Conservation (phyloP, 1,139 yeast genomes). For the Diutina mesorugosa region DNA sequence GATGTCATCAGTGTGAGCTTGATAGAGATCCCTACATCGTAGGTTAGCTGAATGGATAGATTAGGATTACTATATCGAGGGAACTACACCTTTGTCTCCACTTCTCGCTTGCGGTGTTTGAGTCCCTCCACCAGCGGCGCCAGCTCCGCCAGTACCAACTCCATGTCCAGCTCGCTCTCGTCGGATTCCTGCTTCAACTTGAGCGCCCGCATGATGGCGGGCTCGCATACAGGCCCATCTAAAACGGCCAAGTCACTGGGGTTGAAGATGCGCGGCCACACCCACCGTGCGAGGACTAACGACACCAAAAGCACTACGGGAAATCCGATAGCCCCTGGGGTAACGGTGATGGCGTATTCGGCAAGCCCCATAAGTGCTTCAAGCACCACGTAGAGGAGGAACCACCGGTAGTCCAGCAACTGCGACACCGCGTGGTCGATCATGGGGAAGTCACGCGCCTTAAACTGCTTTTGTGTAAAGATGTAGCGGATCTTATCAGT, state of each 20-base stretch:
- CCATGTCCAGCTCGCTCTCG: not conserved
- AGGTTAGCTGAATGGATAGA: too few relatives aligned
- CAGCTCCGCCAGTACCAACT: not conserved
- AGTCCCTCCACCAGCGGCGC: not conserved
- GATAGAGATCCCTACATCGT: too few relatives aligned
- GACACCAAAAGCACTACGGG: constrained; percentile 61
- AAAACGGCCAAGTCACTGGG: constrained; percentile 43
- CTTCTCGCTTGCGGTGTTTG: not conserved
- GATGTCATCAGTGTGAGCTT: too few relatives aligned
- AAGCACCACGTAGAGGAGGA: constrained; percentile 41
- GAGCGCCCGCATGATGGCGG: not conserved
- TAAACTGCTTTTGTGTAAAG: constrained; percentile 43
- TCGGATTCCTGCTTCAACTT: not conserved
- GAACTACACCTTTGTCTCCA: not conserved
- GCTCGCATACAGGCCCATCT: constrained; percentile 65
- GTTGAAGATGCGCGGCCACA: constrained; percentile 59
- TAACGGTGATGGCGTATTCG: constrained; percentile 77
- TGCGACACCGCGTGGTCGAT: constrained; percentile 23
- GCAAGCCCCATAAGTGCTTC: constrained; percentile 60
- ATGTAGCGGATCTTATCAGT: constrained; percentile 51
- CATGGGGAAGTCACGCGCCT: constrained; percentile 19
- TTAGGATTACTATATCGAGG: too few relatives aligned
- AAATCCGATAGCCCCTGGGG: constrained; percentile 88
- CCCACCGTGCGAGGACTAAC: constrained; percentile 52
- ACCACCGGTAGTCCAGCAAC: constrained; percentile 13